Conservation (phyloP, 208 protist genomes). For the Trypanosomatidae sp. region DNA sequence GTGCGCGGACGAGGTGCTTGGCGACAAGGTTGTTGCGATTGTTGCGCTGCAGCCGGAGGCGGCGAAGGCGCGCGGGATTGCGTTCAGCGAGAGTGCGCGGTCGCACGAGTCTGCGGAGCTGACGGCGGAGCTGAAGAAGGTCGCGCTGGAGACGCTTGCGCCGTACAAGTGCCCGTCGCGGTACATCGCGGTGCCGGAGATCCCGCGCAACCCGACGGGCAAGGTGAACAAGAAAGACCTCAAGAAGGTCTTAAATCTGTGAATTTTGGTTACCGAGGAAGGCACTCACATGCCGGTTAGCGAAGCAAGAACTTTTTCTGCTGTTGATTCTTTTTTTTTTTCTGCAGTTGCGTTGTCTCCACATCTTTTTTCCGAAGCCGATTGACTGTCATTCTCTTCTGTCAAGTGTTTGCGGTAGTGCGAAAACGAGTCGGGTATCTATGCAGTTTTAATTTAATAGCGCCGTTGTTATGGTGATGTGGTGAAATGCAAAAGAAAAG, state of each 20-base stretch:
- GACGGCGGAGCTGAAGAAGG: constrained; percentile 48
- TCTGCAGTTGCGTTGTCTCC: no score
- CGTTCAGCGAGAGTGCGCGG: constrained; percentile 26
- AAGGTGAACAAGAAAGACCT: constrained; percentile 95
- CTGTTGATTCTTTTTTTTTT: no score
- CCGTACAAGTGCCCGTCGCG: constrained; percentile 84
- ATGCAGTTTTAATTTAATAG: no score
- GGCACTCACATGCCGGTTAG: no score
- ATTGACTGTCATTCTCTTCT: no score
- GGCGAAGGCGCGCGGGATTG: constrained; percentile 32
- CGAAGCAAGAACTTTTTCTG: no score
- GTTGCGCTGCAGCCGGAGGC: constrained; percentile 54
- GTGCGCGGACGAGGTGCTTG: constrained; percentile 51
- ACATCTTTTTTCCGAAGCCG: no score
- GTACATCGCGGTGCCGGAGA: constrained; percentile 67
- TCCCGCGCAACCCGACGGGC: constrained; percentile 92
- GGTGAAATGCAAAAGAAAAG: no score
- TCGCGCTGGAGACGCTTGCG: constrained; percentile 61
- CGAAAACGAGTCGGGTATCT: no score
- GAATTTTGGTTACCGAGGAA: no score
- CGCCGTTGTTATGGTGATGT: no score
- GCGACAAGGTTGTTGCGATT: constrained; percentile 82
- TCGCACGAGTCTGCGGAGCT: constrained; percentile 42
- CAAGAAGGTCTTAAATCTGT: constrained; percentile 56
- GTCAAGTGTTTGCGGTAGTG: no score